phyloP scores from a whole-genome alignment of 192 early-diverging fungal genomes.

The Backusella liffmaniae region DNA sequence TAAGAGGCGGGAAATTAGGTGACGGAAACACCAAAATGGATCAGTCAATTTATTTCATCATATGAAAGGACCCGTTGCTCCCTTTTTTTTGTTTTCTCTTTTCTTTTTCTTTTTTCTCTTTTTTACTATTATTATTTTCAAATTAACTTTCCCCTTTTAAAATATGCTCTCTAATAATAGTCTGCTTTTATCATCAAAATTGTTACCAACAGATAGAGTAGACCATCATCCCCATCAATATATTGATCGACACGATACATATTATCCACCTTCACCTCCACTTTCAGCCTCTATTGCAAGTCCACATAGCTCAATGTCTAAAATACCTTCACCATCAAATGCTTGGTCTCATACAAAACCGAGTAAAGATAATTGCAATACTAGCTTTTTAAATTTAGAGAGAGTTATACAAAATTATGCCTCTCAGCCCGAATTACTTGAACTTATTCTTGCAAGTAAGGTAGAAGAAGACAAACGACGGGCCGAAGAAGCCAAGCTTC shows the following conservation, averaged over 20 bases:
- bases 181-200: conserved; percentile 14
- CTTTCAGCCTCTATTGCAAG: conserved; percentile 1
- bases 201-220: not conserved
- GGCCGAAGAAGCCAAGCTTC: conserved; percentile 56
- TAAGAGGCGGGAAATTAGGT: conserved; percentile 13
- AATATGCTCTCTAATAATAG: conserved; percentile 13
- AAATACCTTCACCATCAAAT: not conserved
- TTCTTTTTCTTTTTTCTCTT: not conserved
- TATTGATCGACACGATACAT: not conserved
- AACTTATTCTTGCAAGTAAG: conserved; percentile 54
- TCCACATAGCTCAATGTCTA: conserved; percentile 2
- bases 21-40: conserved; percentile 9
- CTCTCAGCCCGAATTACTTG: conserved; percentile 51
- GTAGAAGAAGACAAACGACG: conserved; percentile 57
- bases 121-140: not conserved
- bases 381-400: conserved; percentile 43
- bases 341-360: not conserved
- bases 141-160: not conserved
- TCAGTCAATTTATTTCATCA: conserved; percentile 5
- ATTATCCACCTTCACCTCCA: conserved; percentile 16
- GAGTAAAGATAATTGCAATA: not conserved
- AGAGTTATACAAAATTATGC: conserved; percentile 48
- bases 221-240: not conserved
- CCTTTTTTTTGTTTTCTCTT: conserved; percentile 1
- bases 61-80: conserved; percentile 16